Base-by-base conservation (phyloP, 164 flowering plant species). In the Saururus chinensis region DNA sequence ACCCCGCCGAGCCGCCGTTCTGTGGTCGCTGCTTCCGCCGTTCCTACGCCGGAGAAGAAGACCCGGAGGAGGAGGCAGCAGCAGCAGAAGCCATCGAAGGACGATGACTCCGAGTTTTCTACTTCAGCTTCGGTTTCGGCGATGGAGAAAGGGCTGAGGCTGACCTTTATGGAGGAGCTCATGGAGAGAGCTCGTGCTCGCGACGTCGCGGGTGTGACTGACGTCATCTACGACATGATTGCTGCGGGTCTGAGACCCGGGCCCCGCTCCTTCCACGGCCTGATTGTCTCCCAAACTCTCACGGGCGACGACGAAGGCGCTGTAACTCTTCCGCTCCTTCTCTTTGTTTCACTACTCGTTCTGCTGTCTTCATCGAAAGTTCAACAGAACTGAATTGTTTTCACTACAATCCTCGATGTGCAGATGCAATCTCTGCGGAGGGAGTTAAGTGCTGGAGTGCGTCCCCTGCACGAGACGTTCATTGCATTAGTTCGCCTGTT, bases 201-300 rank as follows among this genome's bases (percentile, higher is more conserved):
- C 25, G 88, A 87, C 60, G 75, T 76, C 9, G 68, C 67, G 19
- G 93, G 89, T 8, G 92, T 82, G 25, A 73, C 89, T 6, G 85
- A 80, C 7, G 87, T 87, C 51, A 77, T 92, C 23, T 86, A 86
- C 53, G 96, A 89, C 69, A 92, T 92, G 98, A 68, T 89, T 57
- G 98, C 95, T 26, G 98, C 96, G 8, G 98, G 98, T 5, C 71
- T 89, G 45, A 77, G 41, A 56, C 96, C 96, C 0, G 98, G 98
- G 0, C 96, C 98, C 17, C 73, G 95, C 51, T 86, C 98, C 16
- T 92, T 82, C 68, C 98, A 92, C 66, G 98, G 98, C 0, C 80
- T 92, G 49, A 73, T 92, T 22, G 95, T 92, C 8, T 76, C 96
- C 11, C 79, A 87, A 67, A 73, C 73, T 1, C 88, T 92, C 23